These are phyloP conservation scores for Trichoderma atrobrunneum DNA, from an alignment of 2,329 filamentous ascomycete species.

Conservation along the genomic window DNA sequence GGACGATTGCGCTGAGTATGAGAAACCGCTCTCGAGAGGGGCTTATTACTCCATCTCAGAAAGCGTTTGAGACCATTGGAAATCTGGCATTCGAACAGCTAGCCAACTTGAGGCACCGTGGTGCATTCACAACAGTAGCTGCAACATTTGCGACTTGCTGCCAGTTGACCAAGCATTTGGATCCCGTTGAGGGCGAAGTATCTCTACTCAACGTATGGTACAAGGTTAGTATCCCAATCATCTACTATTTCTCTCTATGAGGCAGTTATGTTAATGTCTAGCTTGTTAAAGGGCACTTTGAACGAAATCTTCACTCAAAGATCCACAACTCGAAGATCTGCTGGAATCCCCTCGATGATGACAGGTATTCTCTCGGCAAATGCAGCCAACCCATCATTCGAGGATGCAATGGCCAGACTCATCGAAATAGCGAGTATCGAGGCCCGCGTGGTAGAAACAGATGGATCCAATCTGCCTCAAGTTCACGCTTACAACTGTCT, in stretches of 20 bases:
- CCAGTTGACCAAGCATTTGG: slow-evolving; percentile 54
- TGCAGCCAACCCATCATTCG: slow-evolving; percentile 57
- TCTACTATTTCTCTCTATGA: neutral
- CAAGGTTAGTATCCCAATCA: slow-evolving; percentile 41
- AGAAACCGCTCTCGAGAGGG: slow-evolving; percentile 45
- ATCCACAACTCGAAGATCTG: slow-evolving; percentile 84
- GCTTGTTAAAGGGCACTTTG: slow-evolving; percentile 53
- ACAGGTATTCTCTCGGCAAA: slow-evolving; percentile 75
- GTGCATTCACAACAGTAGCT: slow-evolving; percentile 90
- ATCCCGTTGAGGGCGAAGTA: slow-evolving; percentile 33
- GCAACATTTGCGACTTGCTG: slow-evolving; percentile 84
- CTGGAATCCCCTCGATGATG: slow-evolving; percentile 84
- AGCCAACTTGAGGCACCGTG: slow-evolving; percentile 78
- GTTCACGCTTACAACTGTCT: slow-evolving; percentile 94
- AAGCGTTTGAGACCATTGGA: slow-evolving; percentile 65
- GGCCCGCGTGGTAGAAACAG: slow-evolving; percentile 53
- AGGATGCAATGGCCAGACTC: slow-evolving; percentile 61
- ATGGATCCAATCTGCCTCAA: slow-evolving; percentile 72
- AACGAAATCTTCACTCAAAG: slow-evolving; percentile 70
- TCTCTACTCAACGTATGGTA: slow-evolving; percentile 68
- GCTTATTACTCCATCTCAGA: slow-evolving; percentile 46
- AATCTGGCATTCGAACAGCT: slow-evolving; percentile 78
- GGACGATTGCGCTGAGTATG: slow-evolving; percentile 56
- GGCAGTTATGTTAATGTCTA: neutral
- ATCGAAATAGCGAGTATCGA: slow-evolving; percentile 56